A percentile compares a stretch with the other conserved stretches of the same genome.
phyloP scores from a whole-genome alignment of 2,329 filamentous ascomycete species.

The Fusarium sp. region DNA sequence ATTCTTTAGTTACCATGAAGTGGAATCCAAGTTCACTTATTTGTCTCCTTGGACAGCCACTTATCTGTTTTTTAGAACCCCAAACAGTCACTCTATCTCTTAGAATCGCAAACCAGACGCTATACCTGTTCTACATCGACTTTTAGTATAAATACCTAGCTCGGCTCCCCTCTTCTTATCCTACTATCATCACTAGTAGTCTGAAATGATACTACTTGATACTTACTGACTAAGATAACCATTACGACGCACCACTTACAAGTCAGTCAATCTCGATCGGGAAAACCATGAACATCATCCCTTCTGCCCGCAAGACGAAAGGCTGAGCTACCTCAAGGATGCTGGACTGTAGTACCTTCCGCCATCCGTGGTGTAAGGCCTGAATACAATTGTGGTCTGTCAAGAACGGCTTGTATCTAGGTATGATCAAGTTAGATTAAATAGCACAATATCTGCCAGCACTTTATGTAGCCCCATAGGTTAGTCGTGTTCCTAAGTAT shows the following conservation, averaged over 20 bases:
- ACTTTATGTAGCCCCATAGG: no score
- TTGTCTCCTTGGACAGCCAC: background rate
- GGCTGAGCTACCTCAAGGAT: no score
- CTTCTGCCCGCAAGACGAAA: no score
- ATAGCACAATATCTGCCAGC: no score
- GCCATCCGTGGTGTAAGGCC: no score
- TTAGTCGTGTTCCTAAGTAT: no score
- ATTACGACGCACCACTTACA: background rate
- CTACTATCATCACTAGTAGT: background rate
- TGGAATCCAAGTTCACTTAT: rapidly evolving
- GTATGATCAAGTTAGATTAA: no score
- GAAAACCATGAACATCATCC: background rate
- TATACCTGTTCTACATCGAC: background rate
- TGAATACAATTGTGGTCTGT: no score
- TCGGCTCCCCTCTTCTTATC: background rate
- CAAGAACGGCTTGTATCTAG: no score
- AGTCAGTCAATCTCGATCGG: background rate
- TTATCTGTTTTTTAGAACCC: background rate
- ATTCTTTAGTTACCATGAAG: no score
- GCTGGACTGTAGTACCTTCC: no score
- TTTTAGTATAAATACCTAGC: background rate
- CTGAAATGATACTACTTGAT: background rate
- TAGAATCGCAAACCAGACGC: background rate
- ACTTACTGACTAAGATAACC: background rate
- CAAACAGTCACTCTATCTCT: background rate